Evolutionary conservation across 176 grass and related monocot species (phyloP), one percentile per base, ranked within the genome.

Genomic region (Saccharum spontaneum): DNA sequence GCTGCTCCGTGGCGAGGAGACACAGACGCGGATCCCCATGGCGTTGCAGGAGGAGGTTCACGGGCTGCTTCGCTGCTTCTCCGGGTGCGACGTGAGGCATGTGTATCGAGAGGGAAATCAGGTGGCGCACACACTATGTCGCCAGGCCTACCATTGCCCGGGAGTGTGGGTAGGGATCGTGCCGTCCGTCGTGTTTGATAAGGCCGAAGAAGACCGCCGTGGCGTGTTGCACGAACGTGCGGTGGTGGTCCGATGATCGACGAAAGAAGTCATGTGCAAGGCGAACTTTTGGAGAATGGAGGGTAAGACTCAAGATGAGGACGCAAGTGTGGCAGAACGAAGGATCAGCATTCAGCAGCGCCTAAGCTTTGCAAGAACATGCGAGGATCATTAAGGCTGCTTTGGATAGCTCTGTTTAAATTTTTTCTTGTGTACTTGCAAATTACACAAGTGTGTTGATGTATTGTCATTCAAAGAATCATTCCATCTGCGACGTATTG

Each of bases 1-100:
- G 55, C 22, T 78, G 36, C 75, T 78, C 1, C 75, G 36, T 11
- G 75, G 54, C 20, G 54, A 78, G 75, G 54, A 78, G 54, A 78
- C 36, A 36, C 75, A 78, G 75, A 78, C 75, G 7, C 54, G 75
- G 6, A 78, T 78, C 1, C 75, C 54, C 0, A 7, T 26, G 34
- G 75, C 55, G 1, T 17, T 41, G 75, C 75, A 78, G 20, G 10
- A 77, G 4, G 52, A 61, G 55, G 62, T 78, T 36, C 6, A 10
- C 7, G 20, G 6, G 0, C 12, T 78, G 2, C 36, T 78, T 7
- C 12, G 75, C 0, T 41, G 52, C 55, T 62, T 62, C 22, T 6
- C 2, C 22, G 75, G 6, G 0, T 4, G 34, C 36, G 54, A 78
- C 36, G 54, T 17, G 15, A 16, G 13, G 0, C 1, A 14, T 17